These are phyloP conservation scores for Tetrapisispora arboricola DNA, from an alignment of 805 yeast species.

Conservation along the genomic window DNA sequence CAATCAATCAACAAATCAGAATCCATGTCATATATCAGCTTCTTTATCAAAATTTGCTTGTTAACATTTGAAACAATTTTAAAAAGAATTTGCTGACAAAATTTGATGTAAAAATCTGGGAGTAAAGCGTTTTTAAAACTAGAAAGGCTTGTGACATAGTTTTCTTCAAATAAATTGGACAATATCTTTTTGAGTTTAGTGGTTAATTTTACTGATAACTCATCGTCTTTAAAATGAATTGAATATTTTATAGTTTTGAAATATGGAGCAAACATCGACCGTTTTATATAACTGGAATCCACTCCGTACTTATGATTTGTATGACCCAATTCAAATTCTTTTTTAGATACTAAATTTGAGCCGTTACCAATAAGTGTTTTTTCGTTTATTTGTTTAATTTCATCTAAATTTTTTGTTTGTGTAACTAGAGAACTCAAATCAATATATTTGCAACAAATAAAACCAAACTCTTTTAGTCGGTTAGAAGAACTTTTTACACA, in stretches of 20 bases:
- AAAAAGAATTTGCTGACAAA: not conserved
- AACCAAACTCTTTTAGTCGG: slow-evolving; percentile 90
- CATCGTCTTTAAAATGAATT: slow-evolving; percentile 9
- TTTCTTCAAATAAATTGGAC: slow-evolving; percentile 7
- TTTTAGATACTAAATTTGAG: too few species aligned
- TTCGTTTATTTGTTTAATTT: not conserved
- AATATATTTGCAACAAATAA: slow-evolving; percentile 55
- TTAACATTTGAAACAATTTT: slow-evolving; percentile 33
- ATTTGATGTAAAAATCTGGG: slow-evolving; percentile 36
- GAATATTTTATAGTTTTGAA: too few species aligned
- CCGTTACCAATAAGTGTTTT: too few species aligned
- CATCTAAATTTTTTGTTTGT: slow-evolving; percentile 65
- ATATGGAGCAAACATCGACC: too few species aligned
- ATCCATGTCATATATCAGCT: slow-evolving; percentile 54
- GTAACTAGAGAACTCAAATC: slow-evolving; percentile 30
- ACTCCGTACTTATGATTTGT: not conserved
- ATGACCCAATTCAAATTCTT: too few species aligned
- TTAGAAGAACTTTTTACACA: slow-evolving; percentile 79
- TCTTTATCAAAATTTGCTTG: slow-evolving; percentile 66
- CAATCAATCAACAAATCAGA: slow-evolving; percentile 49
- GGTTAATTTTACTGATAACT: slow-evolving; percentile 15
- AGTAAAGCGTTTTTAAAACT: slow-evolving; percentile 38
- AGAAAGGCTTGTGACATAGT: slow-evolving; percentile 24
- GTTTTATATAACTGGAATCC: not conserved
- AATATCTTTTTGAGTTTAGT: slow-evolving; percentile 15